Conservation (phyloP, 805 yeast genomes). For the Ogataea corticis region DNA sequence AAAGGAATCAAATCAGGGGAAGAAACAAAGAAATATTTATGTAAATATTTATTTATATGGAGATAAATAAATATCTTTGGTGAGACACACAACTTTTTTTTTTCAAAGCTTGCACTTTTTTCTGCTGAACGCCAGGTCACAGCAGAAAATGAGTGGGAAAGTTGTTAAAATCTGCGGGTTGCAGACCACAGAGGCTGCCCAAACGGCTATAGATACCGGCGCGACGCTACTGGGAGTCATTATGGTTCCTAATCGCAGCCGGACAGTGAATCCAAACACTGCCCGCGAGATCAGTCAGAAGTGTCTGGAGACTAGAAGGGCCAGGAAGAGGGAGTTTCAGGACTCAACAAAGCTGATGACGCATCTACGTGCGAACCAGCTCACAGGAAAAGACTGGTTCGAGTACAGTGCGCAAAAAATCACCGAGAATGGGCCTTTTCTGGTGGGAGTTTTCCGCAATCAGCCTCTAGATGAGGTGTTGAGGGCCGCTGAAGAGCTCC, state of each 20-base stretch:
- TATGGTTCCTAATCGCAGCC: slow-evolving; percentile 75
- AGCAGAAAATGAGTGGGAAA: slow-evolving; percentile 14
- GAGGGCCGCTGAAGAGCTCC: slow-evolving; percentile 41
- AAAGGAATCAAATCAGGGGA: neutral
- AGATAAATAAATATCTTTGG: neutral
- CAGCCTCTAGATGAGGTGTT: slow-evolving; percentile 68
- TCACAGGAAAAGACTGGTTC: slow-evolving; percentile 37
- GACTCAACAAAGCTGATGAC: slow-evolving; percentile 29
- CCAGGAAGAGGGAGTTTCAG: slow-evolving; percentile 23
- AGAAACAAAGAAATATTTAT: neutral
- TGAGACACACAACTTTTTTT: neutral
- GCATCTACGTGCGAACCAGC: slow-evolving; percentile 19
- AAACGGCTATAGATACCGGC: slow-evolving; percentile 64
- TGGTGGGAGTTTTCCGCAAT: slow-evolving; percentile 91
- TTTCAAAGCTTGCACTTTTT: neutral
- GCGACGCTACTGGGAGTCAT: slow-evolving; percentile 84
- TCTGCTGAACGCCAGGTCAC: neutral
- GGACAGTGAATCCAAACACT: slow-evolving; percentile 56
- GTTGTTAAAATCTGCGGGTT: slow-evolving; percentile 89
- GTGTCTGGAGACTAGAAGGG: slow-evolving; percentile 23
- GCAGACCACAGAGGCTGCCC: slow-evolving; percentile 65
- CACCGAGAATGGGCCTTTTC: slow-evolving; percentile 53
- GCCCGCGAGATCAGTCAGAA: slow-evolving; percentile 49
- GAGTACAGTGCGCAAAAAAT: slow-evolving; percentile 28
- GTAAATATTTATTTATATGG: neutral